Conservation (phyloP, 2,329 filamentous ascomycete species). For the Cytospora mali region DNA sequence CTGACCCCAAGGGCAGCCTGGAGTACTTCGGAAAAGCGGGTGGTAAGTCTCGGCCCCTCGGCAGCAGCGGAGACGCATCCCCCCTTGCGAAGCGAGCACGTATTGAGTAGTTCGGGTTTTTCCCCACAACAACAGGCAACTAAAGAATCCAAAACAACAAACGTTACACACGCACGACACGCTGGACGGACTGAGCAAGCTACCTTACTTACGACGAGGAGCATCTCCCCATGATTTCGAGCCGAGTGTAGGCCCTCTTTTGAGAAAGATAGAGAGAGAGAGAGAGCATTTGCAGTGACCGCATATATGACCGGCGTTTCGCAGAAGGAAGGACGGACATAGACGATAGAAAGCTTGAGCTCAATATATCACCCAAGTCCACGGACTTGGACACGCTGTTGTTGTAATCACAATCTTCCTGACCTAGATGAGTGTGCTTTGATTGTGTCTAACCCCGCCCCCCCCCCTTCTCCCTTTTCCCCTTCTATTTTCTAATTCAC, state of each 20-base stretch:
- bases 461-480: no score
- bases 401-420: background rate
- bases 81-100: slow-evolving; percentile 28
- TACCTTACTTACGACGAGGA: slow-evolving; percentile 3
- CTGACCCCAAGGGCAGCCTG: slow-evolving; percentile 53
- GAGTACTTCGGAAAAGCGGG: slow-evolving; percentile 46
- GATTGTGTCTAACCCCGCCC: background rate
- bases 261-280: no score
- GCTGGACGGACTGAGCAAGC: background rate
- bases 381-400: slow-evolving; percentile 15
- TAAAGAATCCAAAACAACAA: slow-evolving; percentile 2
- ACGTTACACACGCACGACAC: background rate
- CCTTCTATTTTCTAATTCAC: no score
- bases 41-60: slow-evolving; percentile 29
- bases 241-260: background rate
- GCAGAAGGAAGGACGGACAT: slow-evolving; percentile 6
- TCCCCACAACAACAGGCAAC: slow-evolving; percentile 26
- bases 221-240: slow-evolving; percentile 7
- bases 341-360: slow-evolving; percentile 26
- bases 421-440: slow-evolving; percentile 13
- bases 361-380: slow-evolving; percentile 21
- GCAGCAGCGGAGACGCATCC: slow-evolving; percentile 20
- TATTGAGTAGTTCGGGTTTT: slow-evolving; percentile 26
- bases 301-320: slow-evolving; percentile 20
- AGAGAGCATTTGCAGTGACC: slow-evolving; percentile 3